Evolutionary conservation across 106 monocot genomes (phyloP).

Genomic region (Xerophyta viscosa): DNA sequence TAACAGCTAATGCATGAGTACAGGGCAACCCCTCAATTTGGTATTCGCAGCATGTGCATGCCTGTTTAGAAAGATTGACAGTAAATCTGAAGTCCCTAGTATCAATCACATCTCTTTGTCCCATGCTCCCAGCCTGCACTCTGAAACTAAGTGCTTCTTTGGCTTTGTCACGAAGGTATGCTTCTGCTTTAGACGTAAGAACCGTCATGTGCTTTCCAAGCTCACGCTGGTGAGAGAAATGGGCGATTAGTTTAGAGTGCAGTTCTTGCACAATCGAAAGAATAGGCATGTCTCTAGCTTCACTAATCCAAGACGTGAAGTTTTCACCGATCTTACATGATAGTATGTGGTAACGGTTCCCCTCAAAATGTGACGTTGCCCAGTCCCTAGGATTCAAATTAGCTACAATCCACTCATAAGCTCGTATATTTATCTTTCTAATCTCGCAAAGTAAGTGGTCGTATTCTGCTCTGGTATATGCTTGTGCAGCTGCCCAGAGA

Average conservation of each 20-base stretch:
- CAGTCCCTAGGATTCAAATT: conserved; percentile 1
- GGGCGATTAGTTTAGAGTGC: neutral
- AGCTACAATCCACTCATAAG: conserved; percentile 1
- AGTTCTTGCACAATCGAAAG: conserved; percentile 1
- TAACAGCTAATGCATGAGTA: conserved; percentile 3
- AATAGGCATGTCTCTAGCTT: conserved; percentile 4
- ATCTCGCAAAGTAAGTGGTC: neutral
- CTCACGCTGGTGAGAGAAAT: conserved; percentile 1
- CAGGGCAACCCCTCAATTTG: conserved; percentile 1
- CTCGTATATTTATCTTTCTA: conserved; percentile 1
- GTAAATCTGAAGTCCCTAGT: neutral
- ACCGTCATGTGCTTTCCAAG: neutral
- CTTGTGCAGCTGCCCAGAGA: conserved; percentile 2
- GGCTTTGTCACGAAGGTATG: neutral
- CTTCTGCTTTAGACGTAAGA: neutral
- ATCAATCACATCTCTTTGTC: neutral
- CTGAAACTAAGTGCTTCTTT: conserved; percentile 1
- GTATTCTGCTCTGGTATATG: conserved; percentile 1
- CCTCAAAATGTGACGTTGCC: conserved; percentile 2
- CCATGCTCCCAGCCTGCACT: neutral
- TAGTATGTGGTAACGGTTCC: neutral
- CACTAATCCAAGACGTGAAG: conserved; percentile 4
- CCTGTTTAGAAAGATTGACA: neutral
- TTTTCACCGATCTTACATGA: neutral
- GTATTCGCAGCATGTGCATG: conserved; percentile 1